Evolutionary conservation across 345 rosid species (phyloP).

Genomic region (Anastatica hierochuntica): DNA sequence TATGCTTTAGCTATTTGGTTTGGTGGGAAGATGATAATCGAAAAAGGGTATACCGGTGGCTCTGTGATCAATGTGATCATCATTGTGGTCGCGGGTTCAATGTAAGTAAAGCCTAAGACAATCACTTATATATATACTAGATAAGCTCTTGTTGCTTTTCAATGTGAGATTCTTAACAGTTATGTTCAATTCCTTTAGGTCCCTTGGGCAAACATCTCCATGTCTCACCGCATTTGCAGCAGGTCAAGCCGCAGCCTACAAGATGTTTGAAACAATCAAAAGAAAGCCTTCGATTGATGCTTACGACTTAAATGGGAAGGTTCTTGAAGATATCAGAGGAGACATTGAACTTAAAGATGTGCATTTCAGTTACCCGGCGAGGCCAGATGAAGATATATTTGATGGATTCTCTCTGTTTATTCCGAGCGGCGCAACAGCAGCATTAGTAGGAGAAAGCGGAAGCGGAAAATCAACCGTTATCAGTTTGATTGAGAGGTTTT

Average conservation of each 20-base stretch:
- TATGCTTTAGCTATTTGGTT: conserved; percentile 61
- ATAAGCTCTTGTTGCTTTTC: not conserved
- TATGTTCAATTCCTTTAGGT: conserved; percentile 36
- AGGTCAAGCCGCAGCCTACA: conserved; percentile 68
- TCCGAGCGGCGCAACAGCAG: conserved; percentile 54
- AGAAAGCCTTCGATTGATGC: conserved; percentile 66
- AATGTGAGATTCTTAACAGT: not conserved
- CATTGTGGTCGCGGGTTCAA: conserved; percentile 54
- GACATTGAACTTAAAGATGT: conserved; percentile 60
- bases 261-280: conserved; percentile 69
- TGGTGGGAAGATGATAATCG: conserved; percentile 59
- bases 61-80: conserved; percentile 46
- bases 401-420: conserved; percentile 58
- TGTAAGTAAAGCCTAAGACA: conserved; percentile 31
- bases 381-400: conserved; percentile 63
- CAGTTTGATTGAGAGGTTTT: conserved; percentile 70
- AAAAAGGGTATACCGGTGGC: conserved; percentile 62
- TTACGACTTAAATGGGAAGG: conserved; percentile 41
- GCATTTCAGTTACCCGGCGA: conserved; percentile 63
- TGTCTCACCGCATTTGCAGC: conserved; percentile 66
- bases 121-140: not conserved
- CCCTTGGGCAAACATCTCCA: conserved; percentile 78
- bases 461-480: conserved; percentile 83
- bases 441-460: conserved; percentile 84
- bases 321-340: conserved; percentile 50